phyloP scores from a whole-genome alignment of 352 stramenopile genomes.

The Plasmopara muralis region DNA sequence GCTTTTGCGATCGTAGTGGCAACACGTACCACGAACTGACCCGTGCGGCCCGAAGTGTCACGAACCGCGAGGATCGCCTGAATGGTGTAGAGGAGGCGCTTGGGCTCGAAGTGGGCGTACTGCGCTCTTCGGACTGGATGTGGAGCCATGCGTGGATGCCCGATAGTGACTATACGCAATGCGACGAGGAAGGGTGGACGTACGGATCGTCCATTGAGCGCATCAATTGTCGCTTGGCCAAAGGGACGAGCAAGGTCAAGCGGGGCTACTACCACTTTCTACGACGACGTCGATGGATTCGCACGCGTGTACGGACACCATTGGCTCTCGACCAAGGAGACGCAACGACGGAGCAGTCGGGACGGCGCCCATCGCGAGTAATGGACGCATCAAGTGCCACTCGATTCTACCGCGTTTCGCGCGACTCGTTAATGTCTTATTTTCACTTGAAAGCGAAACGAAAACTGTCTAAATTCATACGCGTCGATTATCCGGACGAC shows the following conservation, averaged over 20 bases:
- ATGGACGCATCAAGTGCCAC: constrained; percentile 2
- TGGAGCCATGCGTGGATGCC: constrained; percentile 75
- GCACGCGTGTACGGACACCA: constrained; percentile 61
- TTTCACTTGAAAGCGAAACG: constrained; percentile 45
- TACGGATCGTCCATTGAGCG: constrained; percentile 79
- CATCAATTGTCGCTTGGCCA: constrained; percentile 75
- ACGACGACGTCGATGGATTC: constrained; percentile 68
- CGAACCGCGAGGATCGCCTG: constrained; percentile 42
- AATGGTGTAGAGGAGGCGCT: constrained; percentile 33
- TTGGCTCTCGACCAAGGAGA: constrained; percentile 6
- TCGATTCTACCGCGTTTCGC: constrained; percentile 67
- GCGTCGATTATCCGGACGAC: constrained; percentile 59
- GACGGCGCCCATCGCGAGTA: background rate
- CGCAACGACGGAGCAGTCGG: constrained; percentile 1
- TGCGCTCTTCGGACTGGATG: constrained; percentile 68
- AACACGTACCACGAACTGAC: constrained; percentile 64
- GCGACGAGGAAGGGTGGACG: constrained; percentile 78
- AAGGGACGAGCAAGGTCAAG: constrained; percentile 70
- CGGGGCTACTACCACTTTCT: constrained; percentile 78
- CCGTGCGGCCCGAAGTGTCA: constrained; percentile 32
- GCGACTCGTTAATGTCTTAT: constrained; percentile 56
- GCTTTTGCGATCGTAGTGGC: constrained; percentile 73
- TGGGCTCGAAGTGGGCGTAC: constrained; percentile 51
- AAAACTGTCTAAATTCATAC: constrained; percentile 37
- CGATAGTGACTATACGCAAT: constrained; percentile 72